Evolutionary conservation across 2,329 filamentous ascomycete genomes (phyloP), one percentile per base, ranked within the genome.

Genomic region (Emergomyces pasteurianus): DNA sequence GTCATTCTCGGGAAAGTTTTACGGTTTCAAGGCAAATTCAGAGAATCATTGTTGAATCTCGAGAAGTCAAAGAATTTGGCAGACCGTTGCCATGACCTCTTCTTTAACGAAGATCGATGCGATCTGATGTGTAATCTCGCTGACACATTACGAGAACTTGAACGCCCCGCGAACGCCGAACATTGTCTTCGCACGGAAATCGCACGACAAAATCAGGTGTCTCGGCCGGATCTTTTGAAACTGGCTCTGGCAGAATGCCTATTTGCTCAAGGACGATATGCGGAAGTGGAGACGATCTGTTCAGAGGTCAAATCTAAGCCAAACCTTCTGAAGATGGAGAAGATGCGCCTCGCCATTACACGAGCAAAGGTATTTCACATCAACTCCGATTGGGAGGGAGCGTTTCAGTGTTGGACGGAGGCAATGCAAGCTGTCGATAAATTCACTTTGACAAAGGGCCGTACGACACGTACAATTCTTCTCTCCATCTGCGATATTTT

Each of bases 401-500:
- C 40, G n/a, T 46, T 58, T 47, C 56, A 47, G 12, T 58, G 23
- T 31, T 58, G 56, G 56, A 58, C 56, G 21, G 56, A 58, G 56
- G 42, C 56, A 58, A 49, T 58, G 56, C 23, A 49, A 21, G 56
- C 42, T 36, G 28, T 58, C 12, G 21, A 40, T 26, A 3, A 58
- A 49, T 58, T 58, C 43, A 38, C 56, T 49, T 31, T 31, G 9
- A 49, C 42, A 49, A 58, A 58, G 18, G 42, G 42, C 26, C 23
- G 49, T 36, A 58, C 42, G n/a, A 58, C 42, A 38, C 26, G 56
- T 26, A 49, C 26, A 47, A 58, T 58, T 58, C 38, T 58, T 49
- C 56, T 58, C 43, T 58, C 56, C 14, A 58, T 58, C 40, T 58
- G 56, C 26, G 56, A 58, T 58, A 49, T 49, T 9, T 58, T 58